Percentiles rank a stretch among this genome's conserved stretches.
Evolutionary conservation across 176 grass and related monocot species (phyloP).

Genomic region (Zoysia pacifica): DNA sequence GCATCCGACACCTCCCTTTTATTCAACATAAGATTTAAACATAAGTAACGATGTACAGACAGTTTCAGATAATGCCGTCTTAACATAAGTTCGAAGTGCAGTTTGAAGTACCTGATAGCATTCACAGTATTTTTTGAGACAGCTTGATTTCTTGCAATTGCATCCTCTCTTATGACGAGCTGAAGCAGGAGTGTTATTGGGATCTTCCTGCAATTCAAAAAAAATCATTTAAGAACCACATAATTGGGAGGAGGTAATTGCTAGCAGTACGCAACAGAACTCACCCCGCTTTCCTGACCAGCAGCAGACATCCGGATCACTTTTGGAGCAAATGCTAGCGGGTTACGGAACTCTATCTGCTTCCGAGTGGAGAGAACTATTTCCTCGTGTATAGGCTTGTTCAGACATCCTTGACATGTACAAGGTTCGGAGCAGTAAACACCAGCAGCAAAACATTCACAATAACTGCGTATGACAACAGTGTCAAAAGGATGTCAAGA

Average conservation of each 20-base stretch:
- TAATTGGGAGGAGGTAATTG: neutral
- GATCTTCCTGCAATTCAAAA: conserved; percentile 69
- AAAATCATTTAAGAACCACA: conserved; percentile 22
- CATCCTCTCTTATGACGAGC: conserved; percentile 99
- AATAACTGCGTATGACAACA: conserved; percentile 71
- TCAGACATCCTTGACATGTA: conserved; percentile 90
- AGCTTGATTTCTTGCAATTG: conserved; percentile 99
- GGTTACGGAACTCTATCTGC: conserved; percentile 96
- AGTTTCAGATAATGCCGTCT: conserved; percentile 32
- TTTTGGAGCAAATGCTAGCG: conserved; percentile 98
- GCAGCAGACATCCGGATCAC: conserved; percentile 77
- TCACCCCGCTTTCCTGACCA: conserved; percentile 64
- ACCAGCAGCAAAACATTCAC: conserved; percentile 98
- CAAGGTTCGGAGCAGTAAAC: conserved; percentile 99
- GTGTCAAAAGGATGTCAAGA: conserved; percentile 10
- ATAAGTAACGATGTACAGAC: conserved; percentile 22
- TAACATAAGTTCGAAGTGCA: conserved; percentile 24
- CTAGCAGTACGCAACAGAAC: conserved; percentile 14
- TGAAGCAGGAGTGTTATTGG: conserved; percentile 92
- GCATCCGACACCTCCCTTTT: conserved; percentile 94
- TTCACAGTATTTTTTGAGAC: conserved; percentile 99
- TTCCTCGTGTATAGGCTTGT: conserved; percentile 98
- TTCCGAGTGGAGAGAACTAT: conserved; percentile 89
- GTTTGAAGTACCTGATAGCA: conserved; percentile 82
- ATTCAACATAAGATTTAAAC: conserved; percentile 40